These are phyloP conservation scores for Laetiporus sulphureus DNA, from an alignment of 1,284 basidiomycete species.

Conservation along the genomic window DNA sequence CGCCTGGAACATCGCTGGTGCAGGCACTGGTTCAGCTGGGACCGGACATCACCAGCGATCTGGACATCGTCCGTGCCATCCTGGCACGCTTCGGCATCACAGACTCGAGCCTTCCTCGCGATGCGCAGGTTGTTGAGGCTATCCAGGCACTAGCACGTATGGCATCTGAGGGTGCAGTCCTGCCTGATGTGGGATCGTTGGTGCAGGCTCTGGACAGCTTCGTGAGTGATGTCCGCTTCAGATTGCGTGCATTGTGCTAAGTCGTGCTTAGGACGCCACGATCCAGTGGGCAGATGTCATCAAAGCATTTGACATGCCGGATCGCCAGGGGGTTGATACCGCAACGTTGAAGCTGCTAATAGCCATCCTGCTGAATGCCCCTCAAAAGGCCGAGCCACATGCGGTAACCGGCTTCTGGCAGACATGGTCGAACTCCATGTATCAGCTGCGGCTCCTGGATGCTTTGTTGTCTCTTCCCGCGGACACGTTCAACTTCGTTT, in stretches of 20 bases:
- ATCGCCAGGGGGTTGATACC: constrained; percentile 76
- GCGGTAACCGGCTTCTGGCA: constrained; percentile 80
- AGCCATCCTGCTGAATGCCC: constrained; percentile 68
- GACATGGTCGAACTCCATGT: constrained; percentile 79
- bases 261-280: constrained; percentile 41
- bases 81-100: constrained; percentile 68
- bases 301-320: constrained; percentile 70
- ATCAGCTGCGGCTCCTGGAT: constrained; percentile 84
- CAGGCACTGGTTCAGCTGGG: constrained; percentile 71
- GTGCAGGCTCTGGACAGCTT: constrained; percentile 64
- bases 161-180: constrained; percentile 59
- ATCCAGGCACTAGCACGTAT: constrained; percentile 58
- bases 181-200: constrained; percentile 75
- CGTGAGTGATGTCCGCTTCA: constrained; percentile 37
- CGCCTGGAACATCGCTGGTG: constrained; percentile 59
- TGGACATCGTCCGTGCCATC: constrained; percentile 61
- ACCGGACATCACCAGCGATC: constrained; percentile 67
- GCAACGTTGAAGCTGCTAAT: constrained; percentile 78
- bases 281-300: constrained; percentile 80
- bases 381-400: constrained; percentile 63
- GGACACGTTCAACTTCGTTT: constrained; percentile 89
- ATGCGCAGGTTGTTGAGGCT: constrained; percentile 63
- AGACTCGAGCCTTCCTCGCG: constrained; percentile 60
- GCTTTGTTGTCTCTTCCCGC: constrained; percentile 83
- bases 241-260: constrained; percentile 7